These are phyloP conservation scores for Suhomyces bolitotheri DNA, from an alignment of 1,139 yeast genomes.

Conservation along the genomic window DNA sequence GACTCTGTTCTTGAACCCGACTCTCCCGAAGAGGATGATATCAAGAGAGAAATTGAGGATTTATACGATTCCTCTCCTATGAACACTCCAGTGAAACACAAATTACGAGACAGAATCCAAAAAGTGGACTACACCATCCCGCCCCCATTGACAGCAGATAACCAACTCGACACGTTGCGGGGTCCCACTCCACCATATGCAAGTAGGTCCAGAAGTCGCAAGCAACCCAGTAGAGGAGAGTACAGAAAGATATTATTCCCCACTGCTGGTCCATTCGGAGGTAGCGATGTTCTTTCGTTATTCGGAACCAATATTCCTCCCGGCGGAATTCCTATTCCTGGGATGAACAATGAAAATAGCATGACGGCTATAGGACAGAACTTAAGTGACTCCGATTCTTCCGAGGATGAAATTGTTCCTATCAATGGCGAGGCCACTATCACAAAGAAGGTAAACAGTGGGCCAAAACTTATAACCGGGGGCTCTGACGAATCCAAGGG, in stretches of 20 bases:
- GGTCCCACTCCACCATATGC: conserved; percentile 18
- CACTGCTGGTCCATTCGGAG: conserved; percentile 98
- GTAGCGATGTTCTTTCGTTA: conserved; percentile 77
- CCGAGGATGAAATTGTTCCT: conserved; percentile 59
- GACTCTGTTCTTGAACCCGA: conserved; percentile 12
- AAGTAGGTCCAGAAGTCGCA: conserved; percentile 28
- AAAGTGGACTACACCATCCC: conserved; percentile 79
- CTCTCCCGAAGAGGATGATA: conserved; percentile 31
- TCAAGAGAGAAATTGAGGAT: conserved; percentile 54
- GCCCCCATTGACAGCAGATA: conserved; percentile 68
- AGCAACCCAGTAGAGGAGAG: conserved; percentile 39
- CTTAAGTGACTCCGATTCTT: conserved; percentile 63
- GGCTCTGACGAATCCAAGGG: conserved; percentile 29
- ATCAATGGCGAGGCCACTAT: conserved; percentile 41
- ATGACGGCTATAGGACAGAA: conserved; percentile 54
- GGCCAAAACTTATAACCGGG: conserved; percentile 36
- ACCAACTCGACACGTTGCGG: conserved; percentile 26
- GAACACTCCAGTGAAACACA: conserved; percentile 55
- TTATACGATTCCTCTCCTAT: conserved; percentile 53
- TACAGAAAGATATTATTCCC: conserved; percentile 71
- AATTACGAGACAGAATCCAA: conserved; percentile 73
- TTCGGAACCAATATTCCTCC: conserved; percentile 68
- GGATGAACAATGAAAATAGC: conserved; percentile 29
- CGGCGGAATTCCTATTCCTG: conserved; percentile 47
- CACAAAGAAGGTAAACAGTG: conserved; percentile 23